Evolutionary conservation across 2,329 filamentous ascomycete genomes (phyloP), one percentile per base, ranked within the genome.

Genomic region (Paraphaeosphaeria minitans): DNA sequence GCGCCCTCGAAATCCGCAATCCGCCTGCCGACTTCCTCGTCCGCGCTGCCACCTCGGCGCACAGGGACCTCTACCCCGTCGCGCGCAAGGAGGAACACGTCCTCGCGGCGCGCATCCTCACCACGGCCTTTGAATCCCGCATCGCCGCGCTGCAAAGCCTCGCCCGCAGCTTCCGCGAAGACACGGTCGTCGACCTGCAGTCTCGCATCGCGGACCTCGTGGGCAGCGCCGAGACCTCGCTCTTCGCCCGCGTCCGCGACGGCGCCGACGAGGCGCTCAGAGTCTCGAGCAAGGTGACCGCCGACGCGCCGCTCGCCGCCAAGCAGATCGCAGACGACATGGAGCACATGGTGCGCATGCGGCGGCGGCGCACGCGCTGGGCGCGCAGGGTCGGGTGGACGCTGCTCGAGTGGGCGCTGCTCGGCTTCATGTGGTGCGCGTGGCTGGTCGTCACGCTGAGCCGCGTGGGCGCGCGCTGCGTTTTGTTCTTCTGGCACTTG

Each of bases 341-440:
- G 14, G 85, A 86, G 59, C 78, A 76, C 43, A 83, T 88, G 59
- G 84, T 95, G 59, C 86, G 90, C 70, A 88, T 91, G 81, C 83
- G 93, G 53, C 83, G 91, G 59, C 83, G 90, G 59, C 83, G 92
- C 53, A 83, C 95, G 70, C 83, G 91, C 55, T 93, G 92, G 87
- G 77, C 93, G 24, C 83, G 92, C 41, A 83, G 91, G 14, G 86
- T 87, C 0, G 89, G 92, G 14, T 98, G 93, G 85, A 87, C 93
- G 55, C 78, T 89, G 21, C 85, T 97, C 16, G 94, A 98, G 80
- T 97, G 93, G 92, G 80, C 87, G 51, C 83, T 98, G 19, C 87
- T 98, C 41, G 91, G 90, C 4, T 85, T 96, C 66, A 92, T 98
- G 88, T 97, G 95, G 93, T 92, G 90, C 77, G 88, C 96, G 16